Evolutionary conservation across 2,329 filamentous ascomycete species (phyloP).

Genomic region (Alternaria viburni): DNA sequence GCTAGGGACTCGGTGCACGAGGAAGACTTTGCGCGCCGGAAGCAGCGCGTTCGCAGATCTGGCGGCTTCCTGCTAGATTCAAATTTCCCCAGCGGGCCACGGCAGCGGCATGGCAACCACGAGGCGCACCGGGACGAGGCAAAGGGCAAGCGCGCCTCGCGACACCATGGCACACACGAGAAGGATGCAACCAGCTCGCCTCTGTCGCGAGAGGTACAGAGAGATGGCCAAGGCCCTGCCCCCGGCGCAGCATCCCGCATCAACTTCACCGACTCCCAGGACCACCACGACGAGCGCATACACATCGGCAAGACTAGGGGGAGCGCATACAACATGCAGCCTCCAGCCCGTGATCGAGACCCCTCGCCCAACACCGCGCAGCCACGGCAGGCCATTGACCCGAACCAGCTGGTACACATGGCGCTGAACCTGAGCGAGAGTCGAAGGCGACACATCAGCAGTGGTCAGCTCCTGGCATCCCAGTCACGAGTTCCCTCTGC

Average conservation of each 20-base stretch:
- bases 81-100: conserved; percentile 38
- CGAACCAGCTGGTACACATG: conserved; percentile 90
- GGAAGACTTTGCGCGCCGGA: conserved; percentile 41
- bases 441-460: conserved; percentile 66
- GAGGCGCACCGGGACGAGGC: conserved; percentile 36
- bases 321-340: conserved; percentile 7
- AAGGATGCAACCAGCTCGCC: conserved; percentile 31
- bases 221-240: conserved; percentile 12
- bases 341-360: conserved; percentile 13
- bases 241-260: conserved; percentile 3
- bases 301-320: conserved; percentile 30
- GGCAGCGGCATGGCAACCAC: conserved; percentile 35
- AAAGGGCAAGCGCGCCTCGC: conserved; percentile 48
- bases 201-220: conserved; percentile 23
- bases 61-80: conserved; percentile 57
- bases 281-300: conserved; percentile 13
- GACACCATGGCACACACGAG: conserved; percentile 38
- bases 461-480: conserved; percentile 60
- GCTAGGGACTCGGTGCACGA: conserved; percentile 33
- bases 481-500: conserved; percentile 57
- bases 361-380: conserved; percentile 11
- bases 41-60: conserved; percentile 40
- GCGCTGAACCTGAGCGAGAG: conserved; percentile 88
- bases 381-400: conserved; percentile 71
- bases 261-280: conserved; percentile 10